Percentiles rank a stretch among this genome's conserved stretches.
These are phyloP conservation scores for Rhizopogon vulgaris DNA, from an alignment of 768 basidiomycete species.

Conservation along the genomic window DNA sequence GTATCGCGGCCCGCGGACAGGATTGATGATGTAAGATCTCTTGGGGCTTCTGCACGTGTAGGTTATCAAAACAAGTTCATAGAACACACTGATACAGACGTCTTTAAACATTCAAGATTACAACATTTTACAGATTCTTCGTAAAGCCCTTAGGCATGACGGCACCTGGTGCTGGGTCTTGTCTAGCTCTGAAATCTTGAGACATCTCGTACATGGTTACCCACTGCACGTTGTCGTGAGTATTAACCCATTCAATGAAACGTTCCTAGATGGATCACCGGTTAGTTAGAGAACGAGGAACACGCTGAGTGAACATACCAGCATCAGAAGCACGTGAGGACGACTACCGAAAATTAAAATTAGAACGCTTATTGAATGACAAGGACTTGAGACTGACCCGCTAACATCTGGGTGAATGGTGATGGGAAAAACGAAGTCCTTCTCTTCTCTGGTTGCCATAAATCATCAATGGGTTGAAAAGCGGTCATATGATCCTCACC, in stretches of 20 bases:
- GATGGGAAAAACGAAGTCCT: constrained; percentile 66
- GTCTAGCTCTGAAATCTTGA: constrained; percentile 51
- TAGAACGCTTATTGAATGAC: neutral
- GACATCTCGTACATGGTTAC: constrained; percentile 67
- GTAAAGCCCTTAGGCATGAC: constrained; percentile 46
- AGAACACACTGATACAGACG: neutral
- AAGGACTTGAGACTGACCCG: constrained; percentile 35
- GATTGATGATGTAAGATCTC: neutral
- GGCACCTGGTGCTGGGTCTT: constrained; percentile 40
- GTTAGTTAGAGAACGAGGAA: neutral
- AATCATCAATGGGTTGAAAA: neutral
- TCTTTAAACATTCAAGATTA: neutral
- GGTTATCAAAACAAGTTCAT: neutral
- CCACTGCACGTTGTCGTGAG: constrained; percentile 64
- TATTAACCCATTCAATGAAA: constrained; percentile 72
- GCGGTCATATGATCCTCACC: constrained; percentile 24
- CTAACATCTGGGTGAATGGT: constrained; percentile 78
- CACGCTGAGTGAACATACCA: constrained; percentile 33
- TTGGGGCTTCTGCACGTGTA: neutral
- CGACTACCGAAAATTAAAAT: constrained; percentile 30
- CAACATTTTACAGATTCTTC: constrained; percentile 1
- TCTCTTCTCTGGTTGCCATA: constrained; percentile 42
- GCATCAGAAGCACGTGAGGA: constrained; percentile 70
- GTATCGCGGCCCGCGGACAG: neutral
- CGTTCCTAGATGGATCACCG: constrained; percentile 38